Evolutionary conservation across 202 grass and related monocot species (phyloP).

Genomic region (Elaeis oleifera): DNA sequence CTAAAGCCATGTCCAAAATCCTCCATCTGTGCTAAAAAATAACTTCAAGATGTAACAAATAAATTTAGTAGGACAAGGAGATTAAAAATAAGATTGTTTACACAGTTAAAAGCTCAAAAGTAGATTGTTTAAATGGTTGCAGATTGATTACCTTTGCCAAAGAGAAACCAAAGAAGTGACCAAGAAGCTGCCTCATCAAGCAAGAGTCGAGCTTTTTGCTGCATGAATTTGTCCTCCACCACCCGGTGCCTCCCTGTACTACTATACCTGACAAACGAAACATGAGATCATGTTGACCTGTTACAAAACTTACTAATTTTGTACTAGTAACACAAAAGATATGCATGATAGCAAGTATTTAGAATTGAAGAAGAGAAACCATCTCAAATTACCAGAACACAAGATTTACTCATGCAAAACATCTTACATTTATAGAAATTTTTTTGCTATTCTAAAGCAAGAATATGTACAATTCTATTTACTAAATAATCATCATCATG

Average conservation of each 20-base stretch:
- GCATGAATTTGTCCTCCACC: slow-evolving; percentile 77
- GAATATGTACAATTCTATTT: too few species aligned
- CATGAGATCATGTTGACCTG: not conserved
- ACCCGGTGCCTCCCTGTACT: slow-evolving; percentile 48
- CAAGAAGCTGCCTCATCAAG: slow-evolving; percentile 94
- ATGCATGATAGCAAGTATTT: not conserved
- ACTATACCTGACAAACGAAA: slow-evolving; percentile 49
- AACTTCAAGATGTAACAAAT: too few species aligned
- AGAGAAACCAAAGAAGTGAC: slow-evolving; percentile 97
- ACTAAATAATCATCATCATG: too few species aligned
- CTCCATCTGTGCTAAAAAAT: too few species aligned
- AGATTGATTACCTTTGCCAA: slow-evolving; percentile 67
- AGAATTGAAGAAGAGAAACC: too few species aligned
- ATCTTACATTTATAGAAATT: too few species aligned
- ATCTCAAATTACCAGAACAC: too few species aligned
- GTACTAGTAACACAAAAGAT: slow-evolving; percentile 7
- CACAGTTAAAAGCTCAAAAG: not conserved
- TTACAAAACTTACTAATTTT: slow-evolving; percentile 11
- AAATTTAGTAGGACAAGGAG: too few species aligned
- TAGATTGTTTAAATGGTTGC: too few species aligned
- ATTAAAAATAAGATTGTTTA: slow-evolving; percentile 6
- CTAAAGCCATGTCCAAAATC: too few species aligned
- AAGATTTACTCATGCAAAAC: too few species aligned
- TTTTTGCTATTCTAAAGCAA: too few species aligned
- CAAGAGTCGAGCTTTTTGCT: slow-evolving; percentile 79